Evolutionary conservation across 1,284 basidiomycete genomes (phyloP).

Genomic region (Pterulicium gracile): DNA sequence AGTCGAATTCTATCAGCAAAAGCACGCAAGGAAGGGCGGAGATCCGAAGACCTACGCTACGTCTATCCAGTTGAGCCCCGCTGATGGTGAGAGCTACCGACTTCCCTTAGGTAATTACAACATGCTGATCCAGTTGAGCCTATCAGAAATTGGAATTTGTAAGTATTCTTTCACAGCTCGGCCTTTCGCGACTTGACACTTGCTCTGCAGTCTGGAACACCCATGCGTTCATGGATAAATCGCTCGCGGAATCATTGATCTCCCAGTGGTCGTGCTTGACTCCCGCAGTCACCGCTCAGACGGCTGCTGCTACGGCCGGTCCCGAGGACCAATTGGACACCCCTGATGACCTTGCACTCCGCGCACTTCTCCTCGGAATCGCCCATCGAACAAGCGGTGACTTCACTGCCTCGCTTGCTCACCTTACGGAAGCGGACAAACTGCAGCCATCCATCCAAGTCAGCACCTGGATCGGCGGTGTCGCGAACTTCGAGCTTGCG

Average conservation of each 20-base stretch:
- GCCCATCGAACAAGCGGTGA: constrained; percentile 45
- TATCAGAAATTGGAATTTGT: constrained; percentile 50
- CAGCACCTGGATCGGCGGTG: constrained; percentile 56
- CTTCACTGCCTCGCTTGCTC: constrained; percentile 30
- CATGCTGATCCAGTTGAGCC: constrained; percentile 5
- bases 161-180: constrained; percentile 5
- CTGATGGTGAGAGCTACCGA: constrained; percentile 40
- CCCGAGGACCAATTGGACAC: constrained; percentile 41
- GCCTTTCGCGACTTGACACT: constrained; percentile 3
- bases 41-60: constrained; percentile 38
- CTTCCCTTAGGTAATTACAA: not conserved
- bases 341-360: constrained; percentile 58
- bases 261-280: constrained; percentile 34
- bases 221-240: constrained; percentile 41
- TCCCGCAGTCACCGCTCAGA: constrained; percentile 24
- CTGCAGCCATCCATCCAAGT: constrained; percentile 28
- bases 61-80: constrained; percentile 51
- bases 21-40: constrained; percentile 44
- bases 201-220: constrained; percentile 57
- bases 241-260: constrained; percentile 46
- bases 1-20: constrained; percentile 67
- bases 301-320: constrained; percentile 8
- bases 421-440: constrained; percentile 39
- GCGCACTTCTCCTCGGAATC: constrained; percentile 57
- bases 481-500: constrained; percentile 57